Evolutionary conservation across 768 basidiomycete genomes (phyloP).

Genomic region (Pholiota molesta): DNA sequence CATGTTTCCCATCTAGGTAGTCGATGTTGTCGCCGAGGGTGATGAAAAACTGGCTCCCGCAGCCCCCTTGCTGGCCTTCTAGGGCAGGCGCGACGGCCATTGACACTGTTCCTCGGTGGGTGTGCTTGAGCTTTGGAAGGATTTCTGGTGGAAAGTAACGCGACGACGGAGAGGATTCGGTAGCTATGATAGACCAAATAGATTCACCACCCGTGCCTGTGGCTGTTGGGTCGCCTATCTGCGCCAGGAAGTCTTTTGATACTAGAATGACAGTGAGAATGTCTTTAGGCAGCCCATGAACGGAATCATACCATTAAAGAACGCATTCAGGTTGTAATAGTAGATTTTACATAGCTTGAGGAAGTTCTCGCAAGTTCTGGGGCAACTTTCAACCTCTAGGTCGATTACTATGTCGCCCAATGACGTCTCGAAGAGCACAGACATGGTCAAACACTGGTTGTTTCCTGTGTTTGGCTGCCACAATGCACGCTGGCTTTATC

Average conservation of each 20-base stretch:
- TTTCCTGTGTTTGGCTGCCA: background rate
- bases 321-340: slow-evolving; percentile 95
- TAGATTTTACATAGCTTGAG: slow-evolving; percentile 97
- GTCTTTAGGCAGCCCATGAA: background rate
- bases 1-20: slow-evolving; percentile 91
- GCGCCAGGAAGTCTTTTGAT: slow-evolving; percentile 96
- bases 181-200: slow-evolving; percentile 76
- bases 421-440: slow-evolving; percentile 95
- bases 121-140: slow-evolving; percentile 81
- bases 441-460: slow-evolving; percentile 56
- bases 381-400: slow-evolving; percentile 88
- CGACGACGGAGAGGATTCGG: slow-evolving; percentile 46
- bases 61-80: slow-evolving; percentile 65
- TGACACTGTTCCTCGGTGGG: slow-evolving; percentile 84
- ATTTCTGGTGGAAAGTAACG: slow-evolving; percentile 92
- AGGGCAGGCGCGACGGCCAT: slow-evolving; percentile 94
- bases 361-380: slow-evolving; percentile 93
- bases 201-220: slow-evolving; percentile 94
- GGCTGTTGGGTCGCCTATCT: slow-evolving; percentile 95
- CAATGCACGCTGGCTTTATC: too few species aligned
- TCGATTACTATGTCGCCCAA: slow-evolving; percentile 97
- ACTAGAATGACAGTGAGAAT: slow-evolving; percentile 50
- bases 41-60: slow-evolving; percentile 96
- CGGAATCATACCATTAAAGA: slow-evolving; percentile 86
- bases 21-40: slow-evolving; percentile 90